Evolutionary conservation across 306 rosid genomes (phyloP).

Genomic region (Rosa persica): DNA sequence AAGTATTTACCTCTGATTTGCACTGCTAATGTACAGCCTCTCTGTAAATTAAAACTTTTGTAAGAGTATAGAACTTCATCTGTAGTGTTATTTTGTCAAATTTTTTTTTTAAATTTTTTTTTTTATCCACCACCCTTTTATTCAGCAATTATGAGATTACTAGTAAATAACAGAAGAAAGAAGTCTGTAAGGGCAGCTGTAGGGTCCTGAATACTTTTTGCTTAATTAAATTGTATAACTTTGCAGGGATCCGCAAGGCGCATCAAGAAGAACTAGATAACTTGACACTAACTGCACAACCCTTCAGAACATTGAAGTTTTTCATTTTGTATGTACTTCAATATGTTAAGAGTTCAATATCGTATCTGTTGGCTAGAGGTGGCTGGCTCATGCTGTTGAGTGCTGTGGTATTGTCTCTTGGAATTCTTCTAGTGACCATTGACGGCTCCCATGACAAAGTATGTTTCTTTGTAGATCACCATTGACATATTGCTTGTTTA

Average conservation of each 20-base stretch:
- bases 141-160: not conserved
- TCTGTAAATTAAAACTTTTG: not conserved
- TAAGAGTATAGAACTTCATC: not conserved
- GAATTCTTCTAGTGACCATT: slow-evolving; percentile 58
- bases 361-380: slow-evolving; percentile 68
- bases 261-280: slow-evolving; percentile 69
- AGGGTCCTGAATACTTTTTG: slow-evolving; percentile 2
- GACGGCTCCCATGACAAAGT: slow-evolving; percentile 86
- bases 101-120: not conserved
- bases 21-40: not conserved
- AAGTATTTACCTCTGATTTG: not conserved
- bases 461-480: slow-evolving; percentile 17
- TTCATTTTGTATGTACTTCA: slow-evolving; percentile 69
- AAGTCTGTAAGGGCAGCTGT: not conserved
- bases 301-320: slow-evolving; percentile 77
- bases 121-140: not conserved
- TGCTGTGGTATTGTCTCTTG: slow-evolving; percentile 45
- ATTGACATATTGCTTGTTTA: not conserved
- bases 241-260: slow-evolving; percentile 56
- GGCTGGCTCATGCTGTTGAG: slow-evolving; percentile 87
- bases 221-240: slow-evolving; percentile 31
- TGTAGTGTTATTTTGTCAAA: not conserved
- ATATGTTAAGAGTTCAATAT: slow-evolving; percentile 49
- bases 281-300: slow-evolving; percentile 76
- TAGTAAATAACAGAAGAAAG: not conserved